These are phyloP conservation scores for Rostrohypoxylon terebratum DNA, from an alignment of 495 filamentous ascomycete genomes.

Conservation along the genomic window DNA sequence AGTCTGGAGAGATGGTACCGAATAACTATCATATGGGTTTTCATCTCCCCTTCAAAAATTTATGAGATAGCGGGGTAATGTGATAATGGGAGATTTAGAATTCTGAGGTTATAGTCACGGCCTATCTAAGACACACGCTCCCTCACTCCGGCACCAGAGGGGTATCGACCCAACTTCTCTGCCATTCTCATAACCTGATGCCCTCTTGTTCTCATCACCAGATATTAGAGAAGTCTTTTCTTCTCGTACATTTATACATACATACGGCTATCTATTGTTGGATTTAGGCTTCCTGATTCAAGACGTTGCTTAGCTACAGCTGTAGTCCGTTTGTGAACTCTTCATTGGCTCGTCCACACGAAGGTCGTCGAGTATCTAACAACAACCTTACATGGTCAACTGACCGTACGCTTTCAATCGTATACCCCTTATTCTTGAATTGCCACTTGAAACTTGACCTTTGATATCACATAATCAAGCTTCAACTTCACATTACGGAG, in stretches of 20 bases:
- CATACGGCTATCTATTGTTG: neutral
- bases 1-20: neutral
- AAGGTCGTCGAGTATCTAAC: neutral
- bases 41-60: neutral
- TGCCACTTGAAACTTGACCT: neutral
- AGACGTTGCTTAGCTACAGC: neutral
- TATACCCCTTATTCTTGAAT: neutral
- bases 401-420: neutral
- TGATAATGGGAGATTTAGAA: neutral
- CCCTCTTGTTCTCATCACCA: neutral
- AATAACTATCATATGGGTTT: neutral
- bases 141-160: conserved; percentile 10
- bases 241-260: no score
- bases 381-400: neutral
- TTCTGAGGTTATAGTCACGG: conserved; percentile 14
- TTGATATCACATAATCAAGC: neutral
- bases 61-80: neutral
- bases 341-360: neutral
- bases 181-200: neutral
- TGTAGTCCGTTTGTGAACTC: neutral
- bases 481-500: neutral
- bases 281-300: neutral
- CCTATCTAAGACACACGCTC: conserved; percentile 23
- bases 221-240: neutral
- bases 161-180: conserved; percentile 11